Evolutionary conservation across 2,329 filamentous ascomycete species (phyloP), one percentile per base, ranked within the genome.

Genomic region (Sporothrix schenckii): DNA sequence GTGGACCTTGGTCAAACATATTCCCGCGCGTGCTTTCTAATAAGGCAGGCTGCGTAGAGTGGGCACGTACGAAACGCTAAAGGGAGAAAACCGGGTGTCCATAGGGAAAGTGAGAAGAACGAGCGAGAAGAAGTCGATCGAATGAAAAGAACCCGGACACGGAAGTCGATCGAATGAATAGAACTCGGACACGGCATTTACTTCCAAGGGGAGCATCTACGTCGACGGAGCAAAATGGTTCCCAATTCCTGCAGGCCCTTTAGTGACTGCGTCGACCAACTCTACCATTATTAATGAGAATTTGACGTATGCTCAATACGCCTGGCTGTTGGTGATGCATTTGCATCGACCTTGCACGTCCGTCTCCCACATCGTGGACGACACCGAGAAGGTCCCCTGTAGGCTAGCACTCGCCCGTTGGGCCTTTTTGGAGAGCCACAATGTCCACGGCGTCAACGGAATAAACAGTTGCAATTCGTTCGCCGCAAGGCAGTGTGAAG

Each of bases 21-120:
- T 44, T 44, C 56, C 56, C 56, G 56, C n/a, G 56, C 56, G 24
- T 61, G 56, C 56, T 61, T 61, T 44, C 56, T 44, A 61, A 58
- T 61, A 34, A 11, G 56, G 24, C 10, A 13, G 21, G 19, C 13
- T 30, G 13, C 53, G 21, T 16, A 34, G 21, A 5, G 52, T 16
- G 24, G 58, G 58, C 19, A 61, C n/a, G 58, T 3, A 6, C 34
- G 56, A 44, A 14, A 24, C 19, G n/a, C 19, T 4, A 41, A 44
- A 39, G 4, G 13, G n/a, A 24, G 10, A 44, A 24, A n/a, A n/a
- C n/a, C n/a, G 58, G 21, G n/a, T 27, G 39, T 34, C 34, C 34
- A 63, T n/a, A 47, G 16, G 21, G n/a, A 44, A 24, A 61, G 39
- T 24, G 54, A 30, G 54, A 39, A 11, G 27, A 39, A 16, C 54